Conservation (phyloP, 768 basidiomycete species). For the Pisolithus tinctorius region DNA sequence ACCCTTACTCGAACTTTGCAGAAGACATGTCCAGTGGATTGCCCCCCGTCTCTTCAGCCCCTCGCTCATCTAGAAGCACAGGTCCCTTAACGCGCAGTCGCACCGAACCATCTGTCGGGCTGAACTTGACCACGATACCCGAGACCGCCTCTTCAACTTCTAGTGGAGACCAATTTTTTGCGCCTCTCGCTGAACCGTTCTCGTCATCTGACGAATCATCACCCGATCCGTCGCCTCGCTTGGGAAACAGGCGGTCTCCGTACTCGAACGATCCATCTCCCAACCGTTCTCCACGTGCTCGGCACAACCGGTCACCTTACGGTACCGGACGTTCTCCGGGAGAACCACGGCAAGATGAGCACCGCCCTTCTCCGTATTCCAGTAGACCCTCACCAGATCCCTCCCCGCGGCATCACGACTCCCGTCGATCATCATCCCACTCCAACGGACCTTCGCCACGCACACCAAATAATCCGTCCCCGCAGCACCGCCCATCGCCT, state of each 20-base stretch:
- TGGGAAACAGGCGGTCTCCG: neutral
- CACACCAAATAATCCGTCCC: neutral
- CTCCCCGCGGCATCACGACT: neutral
- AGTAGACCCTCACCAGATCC: conserved; percentile 2
- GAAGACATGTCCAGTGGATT: conserved; percentile 22
- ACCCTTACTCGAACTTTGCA: conserved; percentile 17
- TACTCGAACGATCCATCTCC: conserved; percentile 11
- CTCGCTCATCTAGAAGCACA: conserved; percentile 7
- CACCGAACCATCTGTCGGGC: conserved; percentile 20
- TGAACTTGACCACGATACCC: conserved; percentile 22
- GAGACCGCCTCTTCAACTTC: conserved; percentile 16
- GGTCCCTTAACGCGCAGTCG: conserved; percentile 20
- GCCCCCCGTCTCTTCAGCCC: conserved; percentile 11
- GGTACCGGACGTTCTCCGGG: conserved; percentile 13
- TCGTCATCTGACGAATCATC: conserved; percentile 9
- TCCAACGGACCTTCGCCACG: neutral
- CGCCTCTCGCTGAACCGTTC: conserved; percentile 16
- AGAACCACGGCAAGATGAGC: conserved; percentile 19
- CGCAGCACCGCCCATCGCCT: neutral
- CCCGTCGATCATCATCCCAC: neutral
- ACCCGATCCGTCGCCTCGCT: conserved; percentile 1
- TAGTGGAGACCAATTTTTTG: conserved; percentile 22
- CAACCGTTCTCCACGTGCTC: conserved; percentile 22
- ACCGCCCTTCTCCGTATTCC: conserved; percentile 17
- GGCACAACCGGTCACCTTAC: conserved; percentile 21